Base-by-base conservation (phyloP, 2,329 filamentous ascomycete genomes). In the Ilyonectria mors-panacis region DNA sequence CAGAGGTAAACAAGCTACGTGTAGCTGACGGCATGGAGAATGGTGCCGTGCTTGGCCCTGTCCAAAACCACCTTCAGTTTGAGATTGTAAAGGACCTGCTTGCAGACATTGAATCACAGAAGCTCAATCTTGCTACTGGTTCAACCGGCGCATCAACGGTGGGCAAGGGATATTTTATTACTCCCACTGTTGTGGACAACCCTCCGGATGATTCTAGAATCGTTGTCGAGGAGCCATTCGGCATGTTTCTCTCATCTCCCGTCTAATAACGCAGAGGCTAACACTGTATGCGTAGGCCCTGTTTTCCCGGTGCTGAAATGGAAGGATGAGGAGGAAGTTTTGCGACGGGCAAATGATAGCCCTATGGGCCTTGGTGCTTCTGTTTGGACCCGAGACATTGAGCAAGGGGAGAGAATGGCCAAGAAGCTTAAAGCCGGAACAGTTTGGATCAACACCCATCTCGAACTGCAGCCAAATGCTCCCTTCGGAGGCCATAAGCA, bases 231-330 rank as follows among this genome's bases (percentile, higher is more conserved):
- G 86, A 88, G 77, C 84, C 82, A n/a, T 77, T 77, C 47, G 85
- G 26, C 85, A 56, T 6, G 56, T 26, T 8, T n/a, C 19, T n/a
- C 35, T n/a, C 3, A 35, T 9, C 33, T 35, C 5, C 12, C 12
- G 33, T 35, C 8, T 6, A 6, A 8, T 3, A 4, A 35, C 5
- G 8, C 33, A 3, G 9, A 2, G 6, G 13, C 10, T 47, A 15
- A 47, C 19, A 19, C 12, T 13, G 3, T 21, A 13, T 26, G 5
- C 37, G 2, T 23, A 70, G 69, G 69, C 0, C 91, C 91, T 0
- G 88, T 92, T 53, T 82, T 92, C 6, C 90, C 90, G 0, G 78
- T 92, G 9, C 74, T 91, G 57, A 85, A 83, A 8, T 93, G 89
- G 88, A 81, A 81, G 0, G 82, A 86, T 30, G 89, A 92, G 68